Conservation (phyloP, 2,329 filamentous ascomycete genomes). For the Rutstroemia sp. region DNA sequence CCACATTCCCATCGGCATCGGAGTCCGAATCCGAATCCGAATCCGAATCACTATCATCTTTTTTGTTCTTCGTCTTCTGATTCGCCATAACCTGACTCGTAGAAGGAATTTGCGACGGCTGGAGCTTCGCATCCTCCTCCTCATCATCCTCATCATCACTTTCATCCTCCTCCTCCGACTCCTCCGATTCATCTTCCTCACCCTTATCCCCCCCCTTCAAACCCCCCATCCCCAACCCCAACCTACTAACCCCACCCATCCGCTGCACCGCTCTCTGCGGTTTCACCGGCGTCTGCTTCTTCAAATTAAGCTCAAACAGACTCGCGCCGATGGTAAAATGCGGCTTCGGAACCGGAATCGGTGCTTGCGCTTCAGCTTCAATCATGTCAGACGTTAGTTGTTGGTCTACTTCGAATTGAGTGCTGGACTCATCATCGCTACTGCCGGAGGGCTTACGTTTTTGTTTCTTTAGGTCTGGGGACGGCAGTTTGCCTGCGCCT, state of each 20-base stretch:
- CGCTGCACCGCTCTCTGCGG: slow-evolving; percentile 1
- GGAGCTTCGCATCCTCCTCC: slow-evolving; percentile 11
- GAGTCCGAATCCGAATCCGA: slow-evolving; percentile 9
- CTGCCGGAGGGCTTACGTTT: slow-evolving; percentile 18
- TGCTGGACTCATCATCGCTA: slow-evolving; percentile 16
- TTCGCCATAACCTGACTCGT: not conserved
- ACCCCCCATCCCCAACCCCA: no score
- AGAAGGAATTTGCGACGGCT: not conserved
- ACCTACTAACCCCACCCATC: no score
- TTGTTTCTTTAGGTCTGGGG: slow-evolving; percentile 7
- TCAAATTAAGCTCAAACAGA: slow-evolving; percentile 13
- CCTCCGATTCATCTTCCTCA: no score
- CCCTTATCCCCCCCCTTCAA: no score
- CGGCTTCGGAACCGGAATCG: slow-evolving; percentile 15
- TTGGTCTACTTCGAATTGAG: slow-evolving; percentile 24
- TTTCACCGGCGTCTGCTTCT: slow-evolving; percentile 8
- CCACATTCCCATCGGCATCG: not conserved
- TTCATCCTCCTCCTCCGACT: slow-evolving; percentile 14
- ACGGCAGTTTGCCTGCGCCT: slow-evolving; percentile 3
- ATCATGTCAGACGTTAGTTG: slow-evolving; percentile 26
- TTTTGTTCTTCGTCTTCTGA: not conserved
- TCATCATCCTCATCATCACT: slow-evolving; percentile 8
- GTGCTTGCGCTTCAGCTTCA: slow-evolving; percentile 15
- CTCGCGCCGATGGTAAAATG: slow-evolving; percentile 20
- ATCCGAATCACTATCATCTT: not conserved